These are phyloP conservation scores for Exophiala lecanii-corni DNA, from an alignment of 2,329 filamentous ascomycete genomes.

Conservation along the genomic window DNA sequence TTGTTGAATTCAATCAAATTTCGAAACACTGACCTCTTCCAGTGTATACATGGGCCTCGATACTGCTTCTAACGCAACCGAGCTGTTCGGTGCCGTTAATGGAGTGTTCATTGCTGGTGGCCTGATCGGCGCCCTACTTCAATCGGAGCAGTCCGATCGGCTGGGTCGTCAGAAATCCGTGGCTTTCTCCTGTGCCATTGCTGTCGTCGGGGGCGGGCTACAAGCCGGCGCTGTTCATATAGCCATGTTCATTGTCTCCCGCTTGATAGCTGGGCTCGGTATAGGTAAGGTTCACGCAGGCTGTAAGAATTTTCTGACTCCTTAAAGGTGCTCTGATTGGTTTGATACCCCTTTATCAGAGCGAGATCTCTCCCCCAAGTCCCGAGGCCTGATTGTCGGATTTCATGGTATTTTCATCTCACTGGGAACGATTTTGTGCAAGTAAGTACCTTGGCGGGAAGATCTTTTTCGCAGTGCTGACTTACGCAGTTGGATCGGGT, in stretches of 20 bases:
- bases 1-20: background rate
- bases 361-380: constrained; percentile 28
- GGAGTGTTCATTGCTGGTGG: constrained; percentile 18
- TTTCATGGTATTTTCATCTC: constrained; percentile 25
- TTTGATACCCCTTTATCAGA: constrained; percentile 24
- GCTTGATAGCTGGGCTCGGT: constrained; percentile 37
- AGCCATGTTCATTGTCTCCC: constrained; percentile 31
- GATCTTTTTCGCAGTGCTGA: constrained; percentile 24
- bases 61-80: constrained; percentile 5
- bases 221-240: constrained; percentile 30
- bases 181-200: constrained; percentile 31
- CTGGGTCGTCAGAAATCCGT: constrained; percentile 32
- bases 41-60: constrained; percentile 9
- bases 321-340: constrained; percentile 7
- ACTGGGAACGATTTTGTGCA: too few relatives aligned
- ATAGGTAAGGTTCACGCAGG: constrained; percentile 25
- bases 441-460: background rate
- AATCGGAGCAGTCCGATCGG: constrained; percentile 13
- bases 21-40: background rate
- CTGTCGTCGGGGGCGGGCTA: constrained; percentile 34
- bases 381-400: constrained; percentile 27
- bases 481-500: constrained; percentile 26
- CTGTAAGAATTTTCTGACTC: background rate
- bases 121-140: constrained; percentile 10
- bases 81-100: constrained; percentile 8